Evolutionary conservation across 164 flowering plant genomes (phyloP).

Genomic region (Aristolochia fimbriata): DNA sequence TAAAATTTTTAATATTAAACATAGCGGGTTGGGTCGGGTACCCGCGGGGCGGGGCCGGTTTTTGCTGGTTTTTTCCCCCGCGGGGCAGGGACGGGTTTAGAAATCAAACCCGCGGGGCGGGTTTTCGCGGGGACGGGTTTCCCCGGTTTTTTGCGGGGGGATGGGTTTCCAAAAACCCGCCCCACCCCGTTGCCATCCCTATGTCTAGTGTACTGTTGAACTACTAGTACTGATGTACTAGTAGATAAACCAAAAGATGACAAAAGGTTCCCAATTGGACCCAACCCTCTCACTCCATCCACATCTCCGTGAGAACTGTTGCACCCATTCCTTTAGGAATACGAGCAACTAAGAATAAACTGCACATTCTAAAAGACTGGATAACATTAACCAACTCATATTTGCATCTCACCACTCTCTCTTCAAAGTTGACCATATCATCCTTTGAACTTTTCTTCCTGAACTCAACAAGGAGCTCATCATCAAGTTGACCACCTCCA

Average conservation of each 20-base stretch:
- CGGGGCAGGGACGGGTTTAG: too few relatives aligned
- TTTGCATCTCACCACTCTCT: conserved; percentile 16
- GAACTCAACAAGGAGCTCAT: conserved; percentile 10
- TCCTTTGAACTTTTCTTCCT: background rate
- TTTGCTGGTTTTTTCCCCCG: too few relatives aligned
- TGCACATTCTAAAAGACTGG: conserved; percentile 18
- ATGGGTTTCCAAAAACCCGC: too few relatives aligned
- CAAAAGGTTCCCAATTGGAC: conserved; percentile 33
- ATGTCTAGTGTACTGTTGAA: conserved; percentile 23
- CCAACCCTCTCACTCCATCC: conserved; percentile 39
- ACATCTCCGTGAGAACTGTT: conserved; percentile 1
- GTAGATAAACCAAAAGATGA: conserved; percentile 25
- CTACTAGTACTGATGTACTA: conserved; percentile 35
- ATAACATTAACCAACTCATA: conserved; percentile 12
- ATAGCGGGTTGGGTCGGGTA: too few relatives aligned
- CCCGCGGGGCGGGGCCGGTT: too few relatives aligned
- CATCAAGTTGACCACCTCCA: conserved; percentile 8
- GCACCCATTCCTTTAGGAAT: conserved; percentile 12
- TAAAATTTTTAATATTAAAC: too few relatives aligned
- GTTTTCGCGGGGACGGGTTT: too few relatives aligned
- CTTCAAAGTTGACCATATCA: conserved; percentile 9
- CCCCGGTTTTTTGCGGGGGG: too few relatives aligned
- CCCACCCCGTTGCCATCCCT: too few relatives aligned
- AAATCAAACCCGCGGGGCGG: too few relatives aligned
- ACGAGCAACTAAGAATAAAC: conserved; percentile 41